These are phyloP conservation scores for Pilaira anomala DNA, from an alignment of 192 early-diverging fungal species.

Conservation along the genomic window DNA sequence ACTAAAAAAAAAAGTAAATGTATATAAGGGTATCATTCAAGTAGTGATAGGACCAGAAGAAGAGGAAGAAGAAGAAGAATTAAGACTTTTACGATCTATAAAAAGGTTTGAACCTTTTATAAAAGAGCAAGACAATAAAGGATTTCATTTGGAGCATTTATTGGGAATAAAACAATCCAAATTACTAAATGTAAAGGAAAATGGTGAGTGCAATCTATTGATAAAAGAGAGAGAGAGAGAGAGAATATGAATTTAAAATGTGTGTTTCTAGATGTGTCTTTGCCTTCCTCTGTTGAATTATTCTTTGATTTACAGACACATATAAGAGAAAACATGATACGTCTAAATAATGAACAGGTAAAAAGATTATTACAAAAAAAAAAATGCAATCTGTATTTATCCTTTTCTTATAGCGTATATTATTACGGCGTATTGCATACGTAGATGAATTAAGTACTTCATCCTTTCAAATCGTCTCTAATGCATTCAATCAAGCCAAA, in stretches of 20 bases:
- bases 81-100: background rate
- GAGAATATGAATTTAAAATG: background rate
- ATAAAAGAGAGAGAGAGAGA: background rate
- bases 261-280: background rate
- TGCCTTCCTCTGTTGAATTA: background rate
- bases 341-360: conserved; percentile 1
- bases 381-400: background rate
- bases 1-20: no score
- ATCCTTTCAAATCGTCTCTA: background rate
- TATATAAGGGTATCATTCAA: conserved; percentile 20
- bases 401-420: background rate
- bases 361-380: background rate
- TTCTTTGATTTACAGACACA: conserved; percentile 3
- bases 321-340: conserved; percentile 1
- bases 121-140: conserved; percentile 15
- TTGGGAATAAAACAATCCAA: background rate
- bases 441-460: conserved; percentile 4
- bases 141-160: conserved; percentile 2
- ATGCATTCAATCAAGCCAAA: conserved; percentile 6
- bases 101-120: conserved; percentile 1
- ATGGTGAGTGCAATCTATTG: background rate
- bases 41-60: background rate
- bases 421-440: conserved; percentile 5
- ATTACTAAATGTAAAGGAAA: background rate
- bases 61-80: background rate